Conservation (phyloP, 306 rosid species). For the Chamaecrista fasciculata region DNA sequence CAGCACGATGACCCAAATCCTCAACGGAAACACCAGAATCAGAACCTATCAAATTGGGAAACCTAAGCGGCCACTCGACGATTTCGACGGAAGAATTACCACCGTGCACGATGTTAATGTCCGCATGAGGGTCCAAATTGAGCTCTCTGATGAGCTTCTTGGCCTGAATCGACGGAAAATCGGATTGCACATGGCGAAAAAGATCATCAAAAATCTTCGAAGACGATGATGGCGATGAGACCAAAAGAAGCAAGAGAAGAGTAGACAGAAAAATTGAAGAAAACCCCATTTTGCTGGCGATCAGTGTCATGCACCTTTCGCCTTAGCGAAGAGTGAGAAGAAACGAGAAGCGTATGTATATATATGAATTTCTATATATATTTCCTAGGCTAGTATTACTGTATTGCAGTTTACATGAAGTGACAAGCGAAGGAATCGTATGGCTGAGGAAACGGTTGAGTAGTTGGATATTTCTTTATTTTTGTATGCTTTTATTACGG, state of each 20-base stretch:
- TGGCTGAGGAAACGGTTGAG: no score
- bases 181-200: slow-evolving; percentile 31
- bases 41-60: slow-evolving; percentile 53
- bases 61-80: slow-evolving; percentile 65
- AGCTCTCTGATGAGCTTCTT: slow-evolving; percentile 54
- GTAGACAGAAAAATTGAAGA: slow-evolving; percentile 2
- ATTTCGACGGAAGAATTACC: slow-evolving; percentile 23
- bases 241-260: slow-evolving; percentile 15
- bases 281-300: slow-evolving; percentile 29
- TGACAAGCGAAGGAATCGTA: no score
- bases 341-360: not conserved
- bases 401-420: no score
- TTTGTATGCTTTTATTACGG: no score
- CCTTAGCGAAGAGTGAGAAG: not conserved
- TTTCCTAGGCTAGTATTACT: no score
- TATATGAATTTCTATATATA: no score
- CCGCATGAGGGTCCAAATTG: slow-evolving; percentile 49
- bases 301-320: not conserved
- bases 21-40: slow-evolving; percentile 54
- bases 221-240: slow-evolving; percentile 29
- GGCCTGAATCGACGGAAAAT: slow-evolving; percentile 49
- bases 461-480: no score
- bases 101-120: slow-evolving; percentile 42
- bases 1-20: slow-evolving; percentile 89
- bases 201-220: slow-evolving; percentile 28